Percentiles rank a stretch among this genome's conserved stretches.
phyloP scores from a whole-genome alignment of 148 eudicot species.

The Selenicereus undatus region DNA sequence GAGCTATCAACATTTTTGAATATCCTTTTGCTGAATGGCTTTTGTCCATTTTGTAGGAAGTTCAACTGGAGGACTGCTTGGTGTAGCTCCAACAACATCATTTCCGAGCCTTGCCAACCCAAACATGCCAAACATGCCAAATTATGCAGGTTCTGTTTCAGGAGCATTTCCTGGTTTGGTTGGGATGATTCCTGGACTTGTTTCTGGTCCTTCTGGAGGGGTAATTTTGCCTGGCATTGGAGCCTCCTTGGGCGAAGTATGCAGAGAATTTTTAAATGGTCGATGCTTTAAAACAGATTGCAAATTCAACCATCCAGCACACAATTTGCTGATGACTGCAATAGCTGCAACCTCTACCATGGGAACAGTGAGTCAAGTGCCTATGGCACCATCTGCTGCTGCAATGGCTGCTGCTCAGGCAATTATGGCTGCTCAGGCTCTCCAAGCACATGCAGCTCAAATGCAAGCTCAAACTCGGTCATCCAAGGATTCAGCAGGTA shows the following conservation, averaged over 20 bases:
- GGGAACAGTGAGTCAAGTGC: constrained; percentile 90
- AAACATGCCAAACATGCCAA: constrained; percentile 99
- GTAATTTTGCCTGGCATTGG: constrained; percentile 91
- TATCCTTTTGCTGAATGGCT: constrained; percentile 3
- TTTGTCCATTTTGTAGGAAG: constrained; percentile 43
- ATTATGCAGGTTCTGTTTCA: constrained; percentile 97
- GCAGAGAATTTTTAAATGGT: constrained; percentile 80
- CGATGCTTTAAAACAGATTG: constrained; percentile 81
- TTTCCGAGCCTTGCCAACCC: constrained; percentile 81
- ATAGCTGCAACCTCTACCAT: constrained; percentile 77
- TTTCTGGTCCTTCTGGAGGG: constrained; percentile 85
- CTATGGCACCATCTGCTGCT: constrained; percentile 99
- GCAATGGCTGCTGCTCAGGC: constrained; percentile 99
- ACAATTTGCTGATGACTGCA: constrained; percentile 56
- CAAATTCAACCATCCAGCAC: constrained; percentile 85
- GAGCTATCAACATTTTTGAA: background rate
- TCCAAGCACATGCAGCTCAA: constrained; percentile 90
- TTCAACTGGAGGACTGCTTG: constrained; percentile 76
- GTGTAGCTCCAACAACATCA: constrained; percentile 60
- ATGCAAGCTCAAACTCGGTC: constrained; percentile 55
- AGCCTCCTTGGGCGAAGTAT: constrained; percentile 87
- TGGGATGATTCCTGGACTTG: constrained; percentile 91
- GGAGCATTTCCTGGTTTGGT: constrained; percentile 87
- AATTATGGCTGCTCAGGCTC: constrained; percentile 95
- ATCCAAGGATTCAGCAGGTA: constrained; percentile 60